A percentile compares a stretch with the other conserved stretches of the same genome.
Conservation (phyloP, 768 basidiomycete genomes). For the Filobasidium wieringae region DNA sequence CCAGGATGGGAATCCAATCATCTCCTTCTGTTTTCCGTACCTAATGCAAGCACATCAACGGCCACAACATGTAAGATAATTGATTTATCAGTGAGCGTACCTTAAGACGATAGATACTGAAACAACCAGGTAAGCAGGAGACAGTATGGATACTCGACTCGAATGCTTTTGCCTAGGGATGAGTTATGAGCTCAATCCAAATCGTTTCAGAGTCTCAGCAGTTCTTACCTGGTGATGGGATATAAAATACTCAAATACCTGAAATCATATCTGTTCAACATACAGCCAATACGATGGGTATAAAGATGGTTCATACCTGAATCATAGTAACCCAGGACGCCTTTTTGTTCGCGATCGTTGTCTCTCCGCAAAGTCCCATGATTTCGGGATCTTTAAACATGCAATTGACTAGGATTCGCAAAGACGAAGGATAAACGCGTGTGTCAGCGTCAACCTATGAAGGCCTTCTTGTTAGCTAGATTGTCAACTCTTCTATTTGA, state of each 20-base stretch:
- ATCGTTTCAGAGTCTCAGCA: neutral
- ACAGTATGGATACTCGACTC: slow-evolving; percentile 99
- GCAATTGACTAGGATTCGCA: slow-evolving; percentile 84
- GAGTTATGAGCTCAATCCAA: neutral
- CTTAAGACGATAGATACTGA: slow-evolving; percentile 98
- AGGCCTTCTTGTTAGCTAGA: neutral
- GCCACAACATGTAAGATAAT: neutral
- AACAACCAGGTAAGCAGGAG: slow-evolving; percentile 97
- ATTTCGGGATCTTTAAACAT: slow-evolving; percentile 99
- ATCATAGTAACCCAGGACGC: slow-evolving; percentile 97
- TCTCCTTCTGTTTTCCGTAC: slow-evolving; percentile 54
- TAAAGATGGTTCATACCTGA: slow-evolving; percentile 49
- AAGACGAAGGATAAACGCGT: slow-evolving; percentile 80
- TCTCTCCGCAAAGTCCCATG: slow-evolving; percentile 99
- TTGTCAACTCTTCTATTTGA: neutral
- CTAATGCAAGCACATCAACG: slow-evolving; percentile 39
- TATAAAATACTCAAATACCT: slow-evolving; percentile 64
- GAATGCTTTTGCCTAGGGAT: slow-evolving; percentile 67
- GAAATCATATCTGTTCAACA: neutral
- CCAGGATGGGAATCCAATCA: slow-evolving; percentile 94
- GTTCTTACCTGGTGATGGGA: slow-evolving; percentile 64
- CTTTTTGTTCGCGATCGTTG: slow-evolving; percentile 95
- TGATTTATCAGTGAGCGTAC: slow-evolving; percentile 42
- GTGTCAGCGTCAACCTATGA: slow-evolving; percentile 94
- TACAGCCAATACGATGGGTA: slow-evolving; percentile 47